A percentile compares a stretch with the other conserved stretches of the same genome.
These are phyloP conservation scores for Quambalaria eucalypti DNA, from an alignment of 1,284 basidiomycete genomes.

Conservation along the genomic window DNA sequence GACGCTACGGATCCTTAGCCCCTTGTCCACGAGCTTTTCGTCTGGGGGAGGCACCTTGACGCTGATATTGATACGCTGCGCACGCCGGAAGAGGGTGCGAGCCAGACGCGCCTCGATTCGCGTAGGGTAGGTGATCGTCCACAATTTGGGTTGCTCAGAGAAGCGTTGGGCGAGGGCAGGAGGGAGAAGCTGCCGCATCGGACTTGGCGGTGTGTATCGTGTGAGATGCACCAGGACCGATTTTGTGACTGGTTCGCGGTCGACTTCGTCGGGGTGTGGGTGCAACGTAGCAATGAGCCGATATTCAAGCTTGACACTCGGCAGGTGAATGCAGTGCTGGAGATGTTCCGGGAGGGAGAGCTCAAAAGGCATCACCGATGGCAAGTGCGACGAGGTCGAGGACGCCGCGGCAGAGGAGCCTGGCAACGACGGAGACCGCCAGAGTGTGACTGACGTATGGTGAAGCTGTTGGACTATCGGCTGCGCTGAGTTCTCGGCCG, in stretches of 20 bases:
- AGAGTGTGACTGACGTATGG: conserved; percentile 19
- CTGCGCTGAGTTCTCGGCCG: neutral
- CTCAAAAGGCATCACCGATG: conserved; percentile 34
- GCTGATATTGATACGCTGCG: conserved; percentile 36
- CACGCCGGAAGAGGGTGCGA: conserved; percentile 36
- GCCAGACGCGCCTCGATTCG: conserved; percentile 29
- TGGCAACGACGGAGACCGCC: conserved; percentile 16
- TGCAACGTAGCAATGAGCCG: conserved; percentile 26
- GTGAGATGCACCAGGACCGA: conserved; percentile 30
- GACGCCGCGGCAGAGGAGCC: conserved; percentile 3
- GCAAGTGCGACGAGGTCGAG: conserved; percentile 4
- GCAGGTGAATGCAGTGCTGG: conserved; percentile 42
- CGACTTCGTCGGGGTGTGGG: conserved; percentile 6
- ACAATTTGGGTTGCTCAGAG: conserved; percentile 19
- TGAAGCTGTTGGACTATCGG: conserved; percentile 19
- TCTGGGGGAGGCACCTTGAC: conserved; percentile 38
- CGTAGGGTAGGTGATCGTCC: conserved; percentile 22
- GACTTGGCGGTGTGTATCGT: conserved; percentile 29
- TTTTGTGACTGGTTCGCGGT: conserved; percentile 13
- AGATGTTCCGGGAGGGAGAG: conserved; percentile 37
- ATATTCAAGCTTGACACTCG: conserved; percentile 29
- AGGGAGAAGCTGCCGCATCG: conserved; percentile 9
- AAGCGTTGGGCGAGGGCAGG: conserved; percentile 1
- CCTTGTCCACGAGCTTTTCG: conserved; percentile 21
- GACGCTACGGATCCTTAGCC: conserved; percentile 32